Evolutionary conservation across 2,329 filamentous ascomycete genomes (phyloP).

Genomic region (Lecanicillium sp.): DNA sequence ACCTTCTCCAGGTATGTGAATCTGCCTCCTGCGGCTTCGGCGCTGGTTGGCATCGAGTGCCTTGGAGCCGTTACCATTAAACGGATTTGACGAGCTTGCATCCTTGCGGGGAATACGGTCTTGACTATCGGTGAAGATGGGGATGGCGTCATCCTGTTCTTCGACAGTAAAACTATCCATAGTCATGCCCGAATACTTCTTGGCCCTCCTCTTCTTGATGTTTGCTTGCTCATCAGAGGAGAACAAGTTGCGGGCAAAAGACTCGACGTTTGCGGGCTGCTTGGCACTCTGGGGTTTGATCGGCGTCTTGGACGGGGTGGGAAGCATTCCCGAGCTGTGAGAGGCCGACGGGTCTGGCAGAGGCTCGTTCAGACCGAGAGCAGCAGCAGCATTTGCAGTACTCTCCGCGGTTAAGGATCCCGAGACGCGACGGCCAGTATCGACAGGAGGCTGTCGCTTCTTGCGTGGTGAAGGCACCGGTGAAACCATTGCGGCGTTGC

Average conservation of each 20-base stretch:
- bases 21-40: conserved; percentile 47
- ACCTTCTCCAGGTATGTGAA: conserved; percentile 50
- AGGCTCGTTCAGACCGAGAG: conserved; percentile 27
- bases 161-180: conserved; percentile 52
- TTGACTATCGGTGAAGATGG: conserved; percentile 72
- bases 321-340: conserved; percentile 50
- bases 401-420: conserved; percentile 35
- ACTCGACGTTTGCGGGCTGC: conserved; percentile 41
- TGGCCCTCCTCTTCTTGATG: conserved; percentile 49
- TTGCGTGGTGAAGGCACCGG: conserved; percentile 42
- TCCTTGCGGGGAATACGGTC: conserved; percentile 68
- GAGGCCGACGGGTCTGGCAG: conserved; percentile 19
- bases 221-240: conserved; percentile 48
- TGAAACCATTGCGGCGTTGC: conserved; percentile 26
- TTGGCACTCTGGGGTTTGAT: conserved; percentile 51
- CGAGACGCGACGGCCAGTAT: conserved; percentile 39
- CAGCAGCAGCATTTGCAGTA: conserved; percentile 33
- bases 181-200: conserved; percentile 47
- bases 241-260: conserved; percentile 56
- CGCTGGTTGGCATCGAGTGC: conserved; percentile 35
- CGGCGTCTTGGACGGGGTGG: conserved; percentile 73
- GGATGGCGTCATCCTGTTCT: conserved; percentile 51
- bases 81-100: conserved; percentile 62
- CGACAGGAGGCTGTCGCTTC: conserved; percentile 39
- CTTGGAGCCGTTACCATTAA: conserved; percentile 43